phyloP scores from a whole-genome alignment of 768 basidiomycete species.

The Brasilioporus rufonigricans region DNA sequence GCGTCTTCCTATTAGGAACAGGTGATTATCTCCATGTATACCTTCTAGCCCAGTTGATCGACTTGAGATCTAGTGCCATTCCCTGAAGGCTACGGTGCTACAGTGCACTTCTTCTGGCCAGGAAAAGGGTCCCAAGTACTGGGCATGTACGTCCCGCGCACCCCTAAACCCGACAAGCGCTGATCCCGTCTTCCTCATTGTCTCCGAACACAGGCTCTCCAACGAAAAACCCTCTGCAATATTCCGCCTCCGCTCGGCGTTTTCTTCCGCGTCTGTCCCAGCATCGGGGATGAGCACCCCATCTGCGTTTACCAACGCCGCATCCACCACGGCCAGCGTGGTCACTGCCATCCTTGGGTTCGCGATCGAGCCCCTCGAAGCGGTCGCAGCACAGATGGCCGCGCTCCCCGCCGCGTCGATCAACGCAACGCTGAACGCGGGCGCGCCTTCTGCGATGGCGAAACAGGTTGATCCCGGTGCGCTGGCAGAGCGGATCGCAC shows the following conservation, averaged over 20 bases:
- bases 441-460: conserved; percentile 7
- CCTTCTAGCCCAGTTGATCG: not conserved
- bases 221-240: conserved; percentile 90
- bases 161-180: not conserved
- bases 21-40: conserved; percentile 39
- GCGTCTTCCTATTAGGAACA: conserved; percentile 80
- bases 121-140: conserved; percentile 84
- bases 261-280: conserved; percentile 36
- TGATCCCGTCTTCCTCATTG: no score
- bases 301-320: conserved; percentile 30
- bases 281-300: conserved; percentile 30
- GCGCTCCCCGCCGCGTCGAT: conserved; percentile 36
- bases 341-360: conserved; percentile 78
- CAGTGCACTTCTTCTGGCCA: conserved; percentile 85
- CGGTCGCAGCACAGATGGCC: conserved; percentile 59
- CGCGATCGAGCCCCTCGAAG: conserved; percentile 69
- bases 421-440: conserved; percentile 22
- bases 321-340: conserved; percentile 38
- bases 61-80: conserved; percentile 54
- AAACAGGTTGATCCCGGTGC: conserved; percentile 11
- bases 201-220: conserved; percentile 80
- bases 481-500: conserved; percentile 40
- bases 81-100: conserved; percentile 79
- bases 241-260: conserved; percentile 74
- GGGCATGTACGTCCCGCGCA: conserved; percentile 59